phyloP scores from a whole-genome alignment of 2,329 filamentous ascomycete genomes.

The Ophiostoma angusticollis region DNA sequence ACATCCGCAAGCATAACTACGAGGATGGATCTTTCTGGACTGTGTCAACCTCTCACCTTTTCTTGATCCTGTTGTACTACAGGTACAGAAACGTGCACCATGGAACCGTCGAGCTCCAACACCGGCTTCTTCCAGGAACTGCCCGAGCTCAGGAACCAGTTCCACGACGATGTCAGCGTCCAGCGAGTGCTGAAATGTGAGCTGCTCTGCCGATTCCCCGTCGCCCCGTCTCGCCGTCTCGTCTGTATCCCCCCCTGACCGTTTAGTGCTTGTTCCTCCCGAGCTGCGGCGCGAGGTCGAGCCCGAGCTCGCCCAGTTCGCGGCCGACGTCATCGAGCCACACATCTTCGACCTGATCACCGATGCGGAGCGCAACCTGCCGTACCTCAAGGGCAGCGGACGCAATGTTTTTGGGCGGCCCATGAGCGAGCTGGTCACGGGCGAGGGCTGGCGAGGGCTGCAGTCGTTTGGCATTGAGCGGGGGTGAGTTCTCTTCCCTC shows the following conservation, averaged over 20 bases:
- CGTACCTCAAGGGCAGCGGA: conserved; percentile 42
- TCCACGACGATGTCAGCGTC: conserved; percentile 40
- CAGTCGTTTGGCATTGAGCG: conserved; percentile 45
- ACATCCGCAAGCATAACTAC: too few relatives aligned
- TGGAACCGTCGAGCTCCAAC: conserved; percentile 33
- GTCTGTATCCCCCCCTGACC: conserved; percentile 3
- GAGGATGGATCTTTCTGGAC: too few relatives aligned
- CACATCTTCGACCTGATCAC: conserved; percentile 43
- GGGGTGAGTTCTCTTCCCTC: conserved; percentile 24
- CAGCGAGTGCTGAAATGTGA: conserved; percentile 39
- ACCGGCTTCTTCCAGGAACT: conserved; percentile 44
- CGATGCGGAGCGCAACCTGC: conserved; percentile 53
- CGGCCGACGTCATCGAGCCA: conserved; percentile 38
- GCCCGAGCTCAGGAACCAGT: conserved; percentile 41
- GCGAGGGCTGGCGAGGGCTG: conserved; percentile 52
- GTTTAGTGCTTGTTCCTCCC: conserved; percentile 35
- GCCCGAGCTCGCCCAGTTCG: conserved; percentile 34
- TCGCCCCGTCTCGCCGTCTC: background rate
- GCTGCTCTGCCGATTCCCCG: too few relatives aligned
- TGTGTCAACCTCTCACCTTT: background rate
- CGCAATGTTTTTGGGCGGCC: conserved; percentile 50
- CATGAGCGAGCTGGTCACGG: conserved; percentile 46
- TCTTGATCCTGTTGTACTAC: too few relatives aligned
- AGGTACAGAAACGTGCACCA: conserved; percentile 13
- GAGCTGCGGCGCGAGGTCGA: conserved; percentile 26